phyloP scores from a whole-genome alignment of 2,329 filamentous ascomycete genomes.

The Colletotrichum gigasporum region DNA sequence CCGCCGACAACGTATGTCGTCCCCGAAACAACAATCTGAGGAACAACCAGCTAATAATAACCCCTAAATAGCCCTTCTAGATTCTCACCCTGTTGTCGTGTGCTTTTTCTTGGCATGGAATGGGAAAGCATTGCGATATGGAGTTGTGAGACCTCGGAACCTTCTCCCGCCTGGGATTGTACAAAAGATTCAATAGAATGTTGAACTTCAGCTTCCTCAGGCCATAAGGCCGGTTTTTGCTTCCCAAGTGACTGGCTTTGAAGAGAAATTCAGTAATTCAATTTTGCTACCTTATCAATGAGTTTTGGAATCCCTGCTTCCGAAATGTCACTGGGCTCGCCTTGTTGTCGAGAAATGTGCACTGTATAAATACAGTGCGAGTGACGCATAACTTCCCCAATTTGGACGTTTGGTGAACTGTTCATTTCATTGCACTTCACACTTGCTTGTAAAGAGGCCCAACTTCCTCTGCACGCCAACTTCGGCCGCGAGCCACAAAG shows the following conservation, averaged over 20 bases:
- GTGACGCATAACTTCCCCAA: not conserved
- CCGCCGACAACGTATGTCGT: slow-evolving; percentile 69
- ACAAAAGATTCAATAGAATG: slow-evolving; percentile 31
- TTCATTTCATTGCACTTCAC: slow-evolving; percentile 18
- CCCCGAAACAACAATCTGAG: no score
- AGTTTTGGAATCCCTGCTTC: no score
- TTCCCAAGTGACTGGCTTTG: no score
- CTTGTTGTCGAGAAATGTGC: not conserved
- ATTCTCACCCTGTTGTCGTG: not conserved
- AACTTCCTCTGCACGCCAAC: not conserved
- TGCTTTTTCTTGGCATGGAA: not conserved
- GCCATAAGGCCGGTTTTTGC: no score
- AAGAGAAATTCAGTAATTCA: no score
- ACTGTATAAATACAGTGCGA: slow-evolving; percentile 24
- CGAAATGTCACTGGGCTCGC: not conserved
- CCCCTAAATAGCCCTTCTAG: slow-evolving; percentile 51
- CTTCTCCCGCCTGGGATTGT: slow-evolving; percentile 17
- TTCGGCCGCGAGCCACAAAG: not conserved
- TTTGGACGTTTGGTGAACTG: slow-evolving; percentile 11
- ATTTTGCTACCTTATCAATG: no score
- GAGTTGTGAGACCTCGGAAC: slow-evolving; percentile 11
- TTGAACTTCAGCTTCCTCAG: slow-evolving; percentile 20
- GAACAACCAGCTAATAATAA: not conserved
- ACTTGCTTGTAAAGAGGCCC: not conserved
- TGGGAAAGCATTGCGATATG: slow-evolving; percentile 3